A percentile compares a stretch with the other conserved stretches of the same genome.
Evolutionary conservation across 2,329 filamentous ascomycete genomes (phyloP).

Genomic region (Epichloe typhina): DNA sequence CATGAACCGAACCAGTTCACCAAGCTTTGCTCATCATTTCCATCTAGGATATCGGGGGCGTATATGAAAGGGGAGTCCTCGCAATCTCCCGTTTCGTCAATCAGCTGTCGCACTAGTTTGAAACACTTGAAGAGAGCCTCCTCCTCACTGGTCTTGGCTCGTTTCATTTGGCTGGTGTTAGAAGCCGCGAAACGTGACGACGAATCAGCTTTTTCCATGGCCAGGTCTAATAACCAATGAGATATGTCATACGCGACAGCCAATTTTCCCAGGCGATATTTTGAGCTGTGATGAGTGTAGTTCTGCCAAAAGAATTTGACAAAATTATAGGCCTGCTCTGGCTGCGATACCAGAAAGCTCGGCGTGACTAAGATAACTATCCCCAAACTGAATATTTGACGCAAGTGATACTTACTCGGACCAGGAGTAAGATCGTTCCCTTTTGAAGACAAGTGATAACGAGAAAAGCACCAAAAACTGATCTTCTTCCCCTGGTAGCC

Average conservation of each 20-base stretch:
- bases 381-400: constrained; percentile 19
- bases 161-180: neutral
- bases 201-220: constrained; percentile 9
- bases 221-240: constrained; percentile 18
- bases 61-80: constrained; percentile 25
- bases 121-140: constrained; percentile 13
- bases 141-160: constrained; percentile 9
- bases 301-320: constrained; percentile 22
- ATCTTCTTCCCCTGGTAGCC: constrained; percentile 11
- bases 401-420: constrained; percentile 14
- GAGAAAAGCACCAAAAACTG: constrained; percentile 26
- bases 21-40: constrained; percentile 48
- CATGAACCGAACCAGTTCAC: constrained; percentile 52
- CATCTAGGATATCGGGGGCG: constrained; percentile 34
- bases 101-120: constrained; percentile 10
- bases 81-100: constrained; percentile 7
- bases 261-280: constrained; percentile 12
- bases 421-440: neutral
- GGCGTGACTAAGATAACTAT: constrained; percentile 26
- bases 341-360: constrained; percentile 27
- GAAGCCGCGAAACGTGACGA: neutral
- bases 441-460: constrained; percentile 1
- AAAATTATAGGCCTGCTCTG: constrained; percentile 19
- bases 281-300: constrained; percentile 7
- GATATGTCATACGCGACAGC: constrained; percentile 17